Conservation (phyloP, 148 eudicot genomes). For the Agrostemma githago region DNA sequence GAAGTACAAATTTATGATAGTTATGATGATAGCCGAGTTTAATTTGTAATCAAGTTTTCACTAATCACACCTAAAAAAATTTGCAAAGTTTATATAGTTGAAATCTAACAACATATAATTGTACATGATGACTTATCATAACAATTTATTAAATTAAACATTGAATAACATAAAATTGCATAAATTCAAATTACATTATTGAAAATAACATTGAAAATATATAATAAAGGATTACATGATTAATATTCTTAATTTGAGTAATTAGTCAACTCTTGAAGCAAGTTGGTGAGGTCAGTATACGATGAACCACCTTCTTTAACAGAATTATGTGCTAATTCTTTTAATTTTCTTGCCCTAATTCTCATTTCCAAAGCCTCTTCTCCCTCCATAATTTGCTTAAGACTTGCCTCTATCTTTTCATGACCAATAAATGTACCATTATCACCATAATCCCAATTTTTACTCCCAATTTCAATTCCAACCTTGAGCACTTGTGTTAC, state of each 20-base stretch:
- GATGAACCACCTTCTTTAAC: constrained; percentile 35
- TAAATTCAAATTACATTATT: too few species aligned
- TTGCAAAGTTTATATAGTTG: too few species aligned
- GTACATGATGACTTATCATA: too few species aligned
- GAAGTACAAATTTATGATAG: too few species aligned
- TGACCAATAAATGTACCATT: constrained; percentile 6
- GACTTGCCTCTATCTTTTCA: constrained; percentile 19
- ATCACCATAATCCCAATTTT: constrained; percentile 8
- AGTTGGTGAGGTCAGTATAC: not conserved
- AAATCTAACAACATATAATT: too few species aligned
- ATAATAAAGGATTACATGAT: too few species aligned
- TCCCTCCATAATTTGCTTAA: constrained; percentile 25
- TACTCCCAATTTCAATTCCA: not conserved
- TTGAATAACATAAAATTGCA: too few species aligned
- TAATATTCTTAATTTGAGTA: not conserved
- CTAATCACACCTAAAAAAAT: too few species aligned
- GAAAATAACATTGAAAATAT: too few species aligned
- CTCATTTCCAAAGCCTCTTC: constrained; percentile 24
- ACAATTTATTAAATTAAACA: too few species aligned
- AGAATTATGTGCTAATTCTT: constrained; percentile 18
- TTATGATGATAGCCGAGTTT: too few species aligned
- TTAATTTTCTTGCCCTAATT: not conserved
- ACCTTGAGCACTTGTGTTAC: constrained; percentile 25
- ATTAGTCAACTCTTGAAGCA: constrained; percentile 14
- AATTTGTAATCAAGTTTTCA: too few species aligned